Percentiles rank a stretch among this genome's conserved stretches.
phyloP scores from a whole-genome alignment of 2,329 filamentous ascomycete species.

The Arthrobotrys musiformis region DNA sequence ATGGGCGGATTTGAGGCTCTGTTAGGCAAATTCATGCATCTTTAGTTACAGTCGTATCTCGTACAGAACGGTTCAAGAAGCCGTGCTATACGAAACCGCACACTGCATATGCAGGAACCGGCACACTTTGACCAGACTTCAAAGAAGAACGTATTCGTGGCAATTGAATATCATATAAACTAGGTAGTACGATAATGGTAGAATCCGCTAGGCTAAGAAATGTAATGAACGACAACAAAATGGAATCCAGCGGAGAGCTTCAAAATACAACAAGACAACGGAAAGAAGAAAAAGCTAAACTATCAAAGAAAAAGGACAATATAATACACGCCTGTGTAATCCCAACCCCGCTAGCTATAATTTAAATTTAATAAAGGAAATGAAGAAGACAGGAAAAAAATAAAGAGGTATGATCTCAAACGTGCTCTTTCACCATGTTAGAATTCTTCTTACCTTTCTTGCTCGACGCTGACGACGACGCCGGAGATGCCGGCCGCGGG shows the following conservation, averaged over 20 bases:
- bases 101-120: conserved; percentile 14
- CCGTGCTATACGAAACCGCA: conserved; percentile 9
- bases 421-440: background rate
- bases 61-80: background rate
- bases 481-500: conserved; percentile 38
- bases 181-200: background rate
- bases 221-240: background rate
- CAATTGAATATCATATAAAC: background rate
- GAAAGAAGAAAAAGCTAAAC: background rate
- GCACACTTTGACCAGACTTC: background rate
- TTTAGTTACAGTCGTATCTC: too few species aligned
- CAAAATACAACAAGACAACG: conserved; percentile 1
- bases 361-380: background rate
- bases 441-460: conserved; percentile 25
- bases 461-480: conserved; percentile 34
- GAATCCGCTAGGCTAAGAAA: conserved; percentile 8
- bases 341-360: background rate
- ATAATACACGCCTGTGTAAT: background rate
- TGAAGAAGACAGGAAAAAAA: background rate
- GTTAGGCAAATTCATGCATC: background rate
- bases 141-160: background rate
- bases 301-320: background rate
- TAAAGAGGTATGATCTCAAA: background rate
- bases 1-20: background rate
- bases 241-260: background rate